Base-by-base conservation (phyloP, 345 rosid species). In the Jatropha curcas region DNA sequence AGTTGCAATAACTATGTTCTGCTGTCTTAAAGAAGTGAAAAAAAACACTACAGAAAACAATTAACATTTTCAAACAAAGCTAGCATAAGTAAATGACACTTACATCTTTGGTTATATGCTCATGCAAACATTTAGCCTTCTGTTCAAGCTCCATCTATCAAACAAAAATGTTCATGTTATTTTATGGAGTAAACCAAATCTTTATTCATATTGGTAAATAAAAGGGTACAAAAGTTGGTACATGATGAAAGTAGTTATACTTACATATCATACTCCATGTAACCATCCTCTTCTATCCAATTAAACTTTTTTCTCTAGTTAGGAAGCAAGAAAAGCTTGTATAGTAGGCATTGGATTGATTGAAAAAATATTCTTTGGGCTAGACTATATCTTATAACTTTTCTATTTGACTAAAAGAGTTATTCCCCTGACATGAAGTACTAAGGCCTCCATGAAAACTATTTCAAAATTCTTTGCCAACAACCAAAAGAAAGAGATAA, bases 61-160 rank as follows among this genome's bases (percentile, higher is more conserved):
- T 9, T 1, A 55, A 24, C 20, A 27, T 28, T 20, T 27, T 58
- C 73, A 60, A 70, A 60, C 33, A 53, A n/a, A n/a, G n/a, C 2
- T 35, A 37, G 10, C 8, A 5, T 4, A 24, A 20, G 16, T 60
- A 16, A 16, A n/a, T 9, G 4, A 41, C n/a, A 53, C 81, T 27
- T 68, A 72, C 81, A 72, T 72, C 68, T 71, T 72, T 77, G 14
- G 65, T 77, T 66, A 77, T 67, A 77, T 71, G 69, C 68, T 65
- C 81, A 60, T 72, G 81, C 58, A 77, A 62, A 61, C 11, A 9
- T 60, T 19, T 72, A 41, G 81, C 81, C 76, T 77, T 77, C 62
- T 72, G 62, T 53, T 60, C 76, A 77, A 77, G 72, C 58, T 77
- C 76, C 31, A 43, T 73, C 81, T 72, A 53, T 60, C 48, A 72